Evolutionary conservation across 2,329 filamentous ascomycete genomes (phyloP).

Genomic region (Clathrospora elynae): DNA sequence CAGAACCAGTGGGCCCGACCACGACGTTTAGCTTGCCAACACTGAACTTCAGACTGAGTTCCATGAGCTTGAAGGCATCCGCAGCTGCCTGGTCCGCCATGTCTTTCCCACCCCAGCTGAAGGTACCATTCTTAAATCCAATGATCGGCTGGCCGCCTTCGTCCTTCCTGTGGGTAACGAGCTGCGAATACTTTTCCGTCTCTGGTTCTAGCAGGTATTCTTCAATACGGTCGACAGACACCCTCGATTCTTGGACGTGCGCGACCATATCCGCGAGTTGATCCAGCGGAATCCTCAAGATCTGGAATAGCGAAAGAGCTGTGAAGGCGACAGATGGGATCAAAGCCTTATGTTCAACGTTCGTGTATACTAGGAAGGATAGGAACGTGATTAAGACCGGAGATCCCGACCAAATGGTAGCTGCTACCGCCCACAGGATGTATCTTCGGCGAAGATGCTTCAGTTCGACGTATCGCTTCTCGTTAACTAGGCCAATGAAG

Average conservation of each 20-base stretch:
- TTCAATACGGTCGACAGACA: constrained; percentile 95
- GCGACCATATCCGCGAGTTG: constrained; percentile 98
- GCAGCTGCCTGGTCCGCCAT: constrained; percentile 61
- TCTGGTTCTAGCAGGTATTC: constrained; percentile 92
- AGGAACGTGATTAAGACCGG: constrained; percentile 95
- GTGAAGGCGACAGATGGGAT: constrained; percentile 95
- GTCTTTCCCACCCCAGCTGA: constrained; percentile 79
- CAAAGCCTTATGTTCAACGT: constrained; percentile 85
- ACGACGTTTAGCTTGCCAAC: constrained; percentile 90
- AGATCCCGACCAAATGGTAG: constrained; percentile 95
- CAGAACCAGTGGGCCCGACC: constrained; percentile 88
- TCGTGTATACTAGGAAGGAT: constrained; percentile 91
- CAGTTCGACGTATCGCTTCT: constrained; percentile 82
- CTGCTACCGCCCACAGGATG: constrained; percentile 87
- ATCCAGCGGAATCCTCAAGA: constrained; percentile 89
- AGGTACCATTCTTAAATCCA: constrained; percentile 81
- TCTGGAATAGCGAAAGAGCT: constrained; percentile 91
- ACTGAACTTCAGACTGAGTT: constrained; percentile 80
- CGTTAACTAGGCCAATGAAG: constrained; percentile 83
- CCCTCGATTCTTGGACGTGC: constrained; percentile 95
- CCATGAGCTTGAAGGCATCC: constrained; percentile 75
- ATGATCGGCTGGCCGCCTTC: constrained; percentile 74
- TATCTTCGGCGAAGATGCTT: constrained; percentile 79
- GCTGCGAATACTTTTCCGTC: constrained; percentile 91
- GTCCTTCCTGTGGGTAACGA: constrained; percentile 71